phyloP scores from a whole-genome alignment of 2,329 filamentous ascomycete genomes.

The Trichoderma semiorbis region DNA sequence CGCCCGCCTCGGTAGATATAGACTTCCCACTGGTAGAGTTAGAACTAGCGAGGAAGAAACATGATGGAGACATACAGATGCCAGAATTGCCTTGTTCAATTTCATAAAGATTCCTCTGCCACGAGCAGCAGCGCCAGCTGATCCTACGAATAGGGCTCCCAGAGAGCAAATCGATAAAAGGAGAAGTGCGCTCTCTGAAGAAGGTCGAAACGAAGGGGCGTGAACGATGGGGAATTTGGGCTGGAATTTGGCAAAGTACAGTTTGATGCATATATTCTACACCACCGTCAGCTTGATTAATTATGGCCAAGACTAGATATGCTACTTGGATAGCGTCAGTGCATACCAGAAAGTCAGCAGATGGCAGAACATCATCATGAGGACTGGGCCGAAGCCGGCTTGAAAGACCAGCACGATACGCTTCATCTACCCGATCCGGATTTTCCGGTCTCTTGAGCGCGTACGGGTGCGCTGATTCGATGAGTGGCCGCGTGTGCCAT shows the following conservation, averaged over 20 bases:
- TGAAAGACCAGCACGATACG: constrained; percentile 14
- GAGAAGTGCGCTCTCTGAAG: constrained; percentile 29
- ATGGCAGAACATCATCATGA: constrained; percentile 17
- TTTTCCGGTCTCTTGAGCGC: not conserved
- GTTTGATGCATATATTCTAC: constrained; percentile 24
- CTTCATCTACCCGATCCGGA: constrained; percentile 14
- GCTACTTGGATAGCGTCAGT: not conserved
- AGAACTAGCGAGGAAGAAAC: not conserved
- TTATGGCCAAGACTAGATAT: not conserved
- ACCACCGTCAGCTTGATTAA: not conserved
- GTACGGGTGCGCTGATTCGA: not conserved
- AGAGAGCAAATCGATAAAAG: constrained; percentile 37
- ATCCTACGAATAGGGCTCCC: constrained; percentile 35
- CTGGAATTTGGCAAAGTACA: constrained; percentile 24
- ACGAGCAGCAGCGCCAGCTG: constrained; percentile 27
- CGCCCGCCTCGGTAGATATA: constrained; percentile 1
- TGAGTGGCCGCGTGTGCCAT: not conserved
- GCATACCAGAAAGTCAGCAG: constrained; percentile 21
- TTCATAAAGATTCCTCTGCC: constrained; percentile 20
- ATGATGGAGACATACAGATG: constrained; percentile 16
- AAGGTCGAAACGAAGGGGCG: constrained; percentile 23
- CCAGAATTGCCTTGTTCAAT: constrained; percentile 20
- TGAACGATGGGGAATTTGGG: constrained; percentile 23
- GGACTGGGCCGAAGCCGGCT: constrained; percentile 12
- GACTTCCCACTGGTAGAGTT: not conserved